phyloP scores from a whole-genome alignment of 2,329 filamentous ascomycete genomes.

The Myriangium duriaei region DNA sequence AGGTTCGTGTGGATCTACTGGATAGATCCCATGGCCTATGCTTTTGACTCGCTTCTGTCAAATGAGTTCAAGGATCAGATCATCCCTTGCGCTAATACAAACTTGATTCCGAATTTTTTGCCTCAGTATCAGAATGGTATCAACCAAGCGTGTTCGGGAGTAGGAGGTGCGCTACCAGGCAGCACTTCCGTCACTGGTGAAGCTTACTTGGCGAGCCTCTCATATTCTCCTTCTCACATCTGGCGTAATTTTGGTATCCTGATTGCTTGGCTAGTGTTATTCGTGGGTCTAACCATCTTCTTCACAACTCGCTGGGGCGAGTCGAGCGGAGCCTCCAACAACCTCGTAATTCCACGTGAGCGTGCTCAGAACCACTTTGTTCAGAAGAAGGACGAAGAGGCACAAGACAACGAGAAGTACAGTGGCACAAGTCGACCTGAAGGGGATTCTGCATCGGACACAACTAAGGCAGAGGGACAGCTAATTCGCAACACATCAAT shows the following conservation, averaged over 20 bases:
- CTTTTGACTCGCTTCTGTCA: conserved; percentile 25
- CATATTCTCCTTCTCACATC: conserved; percentile 31
- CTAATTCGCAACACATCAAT: conserved; percentile 18
- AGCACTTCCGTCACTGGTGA: conserved; percentile 46
- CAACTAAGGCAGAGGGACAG: conserved; percentile 8
- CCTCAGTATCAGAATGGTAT: conserved; percentile 28
- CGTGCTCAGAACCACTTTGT: conserved; percentile 23
- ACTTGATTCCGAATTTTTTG: conserved; percentile 20
- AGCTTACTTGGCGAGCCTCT: conserved; percentile 44
- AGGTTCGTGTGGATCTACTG: conserved; percentile 32
- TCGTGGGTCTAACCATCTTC: conserved; percentile 45
- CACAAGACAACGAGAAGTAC: conserved; percentile 10
- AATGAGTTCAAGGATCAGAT: conserved; percentile 46
- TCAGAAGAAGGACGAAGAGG: conserved; percentile 30
- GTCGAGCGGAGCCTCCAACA: conserved; percentile 39
- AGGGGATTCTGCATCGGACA: conserved; percentile 1
- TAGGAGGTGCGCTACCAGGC: conserved; percentile 47
- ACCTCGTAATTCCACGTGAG: conserved; percentile 51
- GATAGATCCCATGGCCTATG: conserved; percentile 41
- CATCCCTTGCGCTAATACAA: conserved; percentile 44
- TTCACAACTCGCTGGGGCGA: conserved; percentile 47
- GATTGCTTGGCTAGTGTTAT: conserved; percentile 51
- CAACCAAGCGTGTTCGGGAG: conserved; percentile 28
- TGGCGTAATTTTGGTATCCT: conserved; percentile 55
- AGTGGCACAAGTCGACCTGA: conserved; percentile 4